Evolutionary conservation across 2,329 filamentous ascomycete species (phyloP).

Genomic region (Nemania bipapillata): DNA sequence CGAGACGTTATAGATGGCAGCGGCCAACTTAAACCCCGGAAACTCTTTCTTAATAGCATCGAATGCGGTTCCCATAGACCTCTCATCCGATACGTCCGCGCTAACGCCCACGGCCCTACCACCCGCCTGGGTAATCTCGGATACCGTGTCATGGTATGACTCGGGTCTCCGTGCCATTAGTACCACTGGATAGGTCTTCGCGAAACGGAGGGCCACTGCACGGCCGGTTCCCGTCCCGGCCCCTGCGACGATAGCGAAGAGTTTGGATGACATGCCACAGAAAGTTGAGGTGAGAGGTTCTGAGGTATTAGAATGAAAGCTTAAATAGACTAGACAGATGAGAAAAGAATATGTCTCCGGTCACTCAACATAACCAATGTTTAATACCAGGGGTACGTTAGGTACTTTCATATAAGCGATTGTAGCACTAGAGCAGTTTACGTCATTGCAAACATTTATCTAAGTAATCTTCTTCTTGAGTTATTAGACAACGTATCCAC

Average conservation of each 20-base stretch:
- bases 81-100: slow-evolving; percentile 23
- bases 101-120: slow-evolving; percentile 31
- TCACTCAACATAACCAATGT: background rate
- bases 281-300: background rate
- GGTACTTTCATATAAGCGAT: background rate
- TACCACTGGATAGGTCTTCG: slow-evolving; percentile 33
- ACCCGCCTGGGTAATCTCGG: slow-evolving; percentile 27
- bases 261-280: slow-evolving; percentile 53
- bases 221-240: slow-evolving; percentile 72
- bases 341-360: no score
- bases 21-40: slow-evolving; percentile 23
- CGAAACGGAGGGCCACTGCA: slow-evolving; percentile 32
- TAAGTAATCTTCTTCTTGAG: no score
- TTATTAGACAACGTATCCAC: no score
- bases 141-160: slow-evolving; percentile 26
- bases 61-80: slow-evolving; percentile 24
- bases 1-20: slow-evolving; percentile 41
- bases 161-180: slow-evolving; percentile 29
- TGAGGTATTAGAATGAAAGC: background rate
- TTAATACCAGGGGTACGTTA: no score
- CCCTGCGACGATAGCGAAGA: slow-evolving; percentile 76
- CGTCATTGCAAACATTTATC: background rate
- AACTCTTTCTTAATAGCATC: slow-evolving; percentile 23
- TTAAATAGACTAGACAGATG: background rate
- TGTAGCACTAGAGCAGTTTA: background rate